A percentile compares a stretch with the other conserved stretches of the same genome.
phyloP scores from a whole-genome alignment of 768 basidiomycete genomes.

The Tricholoma sp. region DNA sequence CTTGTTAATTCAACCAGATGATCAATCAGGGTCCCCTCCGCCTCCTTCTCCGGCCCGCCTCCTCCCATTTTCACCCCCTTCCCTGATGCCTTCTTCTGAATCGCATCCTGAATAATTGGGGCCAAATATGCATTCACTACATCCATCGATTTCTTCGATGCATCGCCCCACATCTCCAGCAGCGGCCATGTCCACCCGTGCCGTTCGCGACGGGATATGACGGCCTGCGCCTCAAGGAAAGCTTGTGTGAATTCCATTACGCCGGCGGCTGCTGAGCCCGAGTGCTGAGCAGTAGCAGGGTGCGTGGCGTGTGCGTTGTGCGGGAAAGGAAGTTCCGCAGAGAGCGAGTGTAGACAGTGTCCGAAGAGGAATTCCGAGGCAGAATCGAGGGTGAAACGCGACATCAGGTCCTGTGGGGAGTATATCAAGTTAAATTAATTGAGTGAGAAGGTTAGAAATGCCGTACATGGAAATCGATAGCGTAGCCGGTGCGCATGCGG shows the following conservation, averaged over 20 bases:
- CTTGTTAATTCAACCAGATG: conserved; percentile 48
- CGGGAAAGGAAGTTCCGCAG: conserved; percentile 48
- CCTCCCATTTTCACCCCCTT: conserved; percentile 17
- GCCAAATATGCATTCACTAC: conserved; percentile 48
- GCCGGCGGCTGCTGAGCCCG: conserved; percentile 16
- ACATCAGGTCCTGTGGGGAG: conserved; percentile 43
- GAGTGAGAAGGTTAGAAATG: neutral
- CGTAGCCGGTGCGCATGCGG: conserved; percentile 42
- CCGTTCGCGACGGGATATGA: conserved; percentile 37
- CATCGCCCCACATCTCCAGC: conserved; percentile 43
- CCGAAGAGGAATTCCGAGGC: conserved; percentile 67
- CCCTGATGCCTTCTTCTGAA: conserved; percentile 31
- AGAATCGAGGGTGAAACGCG: conserved; percentile 61
- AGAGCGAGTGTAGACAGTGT: conserved; percentile 47
- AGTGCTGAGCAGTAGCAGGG: conserved; percentile 11
- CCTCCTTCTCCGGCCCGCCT: conserved; percentile 18
- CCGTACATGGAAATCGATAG: conserved; percentile 54
- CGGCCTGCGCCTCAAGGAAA: conserved; percentile 42
- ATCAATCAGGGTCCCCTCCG: conserved; percentile 49
- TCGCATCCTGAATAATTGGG: conserved; percentile 46
- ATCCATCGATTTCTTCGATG: conserved; percentile 43
- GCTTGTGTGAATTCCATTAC: conserved; percentile 42
- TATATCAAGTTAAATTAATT: neutral
- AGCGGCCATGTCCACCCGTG: conserved; percentile 51
- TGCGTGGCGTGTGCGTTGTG: conserved; percentile 23